Evolutionary conservation across 352 stramenopile genomes (phyloP), one percentile per base, ranked within the genome.

Genomic region (Phytophthora nicotianae): DNA sequence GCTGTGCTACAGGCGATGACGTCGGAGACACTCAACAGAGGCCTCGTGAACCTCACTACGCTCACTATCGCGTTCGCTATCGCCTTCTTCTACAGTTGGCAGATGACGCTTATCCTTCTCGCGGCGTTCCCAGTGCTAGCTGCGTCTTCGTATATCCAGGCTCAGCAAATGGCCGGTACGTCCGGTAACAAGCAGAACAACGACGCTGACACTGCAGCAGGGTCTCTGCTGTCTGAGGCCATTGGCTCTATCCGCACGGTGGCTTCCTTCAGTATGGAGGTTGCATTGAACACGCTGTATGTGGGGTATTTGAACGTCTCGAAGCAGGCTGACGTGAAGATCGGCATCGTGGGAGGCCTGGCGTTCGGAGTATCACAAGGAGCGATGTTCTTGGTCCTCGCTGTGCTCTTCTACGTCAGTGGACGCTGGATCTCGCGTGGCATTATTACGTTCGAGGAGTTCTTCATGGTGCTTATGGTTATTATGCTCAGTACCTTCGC

Each of bases 341-440:
- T 75, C 32, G 86, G 86, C 1, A 46, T 92, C 6, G 59, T 79
- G 7, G 76, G 70, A 9, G 88, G 88, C 14, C 49, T 84, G 20
- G 84, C 66, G 8, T 83, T 90, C 49, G 88, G 88, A n/a, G 53
- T 92, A 17, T 86, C 75, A 1, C 82, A 95, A 48, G 68, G 81
- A 27, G 67, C 91, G 10, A 89, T 86, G 65, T 89, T 95, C 24
- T 58, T 79, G 32, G 64, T 75, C 1, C 70, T 91, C 29, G 83
- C 74, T 0, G 74, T 96, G 21, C 70, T 92, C 23, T 96, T 96
- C 56, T 95, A 74, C 70, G 70, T 86, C 33, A 88, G 78, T 19
- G 77, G 72, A 19, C 74, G 59, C 17, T 78, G 85, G 61, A 83
- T 93, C 14, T 71, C 56, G 13, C 49, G 85, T 17, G 68, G 62